Evolutionary conservation across 768 basidiomycete genomes (phyloP).

Genomic region (Tulasnella sp.): DNA sequence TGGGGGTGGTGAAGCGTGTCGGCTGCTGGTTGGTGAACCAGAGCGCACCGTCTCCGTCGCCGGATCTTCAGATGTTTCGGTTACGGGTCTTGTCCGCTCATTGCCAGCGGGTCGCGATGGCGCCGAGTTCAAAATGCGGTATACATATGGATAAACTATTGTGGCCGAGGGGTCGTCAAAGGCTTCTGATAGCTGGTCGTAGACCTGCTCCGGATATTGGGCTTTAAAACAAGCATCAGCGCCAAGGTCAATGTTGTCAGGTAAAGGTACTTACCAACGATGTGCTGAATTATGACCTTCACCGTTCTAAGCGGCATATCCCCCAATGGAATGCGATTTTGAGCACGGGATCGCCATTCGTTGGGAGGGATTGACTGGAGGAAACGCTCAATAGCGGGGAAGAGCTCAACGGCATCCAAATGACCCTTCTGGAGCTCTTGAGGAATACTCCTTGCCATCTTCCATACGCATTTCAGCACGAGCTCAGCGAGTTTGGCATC

Average conservation of each 20-base stretch:
- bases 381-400: slow-evolving; percentile 92
- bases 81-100: background rate
- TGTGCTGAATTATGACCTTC: slow-evolving; percentile 96
- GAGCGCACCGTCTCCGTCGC: slow-evolving; percentile 60
- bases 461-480: slow-evolving; percentile 96
- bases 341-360: slow-evolving; percentile 90
- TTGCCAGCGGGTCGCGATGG: slow-evolving; percentile 15
- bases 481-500: slow-evolving; percentile 89
- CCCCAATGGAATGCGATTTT: slow-evolving; percentile 87
- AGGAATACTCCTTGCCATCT: slow-evolving; percentile 89
- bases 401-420: slow-evolving; percentile 82
- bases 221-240: slow-evolving; percentile 43
- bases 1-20: slow-evolving; percentile 14
- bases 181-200: slow-evolving; percentile 81
- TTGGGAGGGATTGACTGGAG: slow-evolving; percentile 89
- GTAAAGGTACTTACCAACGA: slow-evolving; percentile 68
- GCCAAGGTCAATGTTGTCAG: background rate
- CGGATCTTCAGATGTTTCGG: slow-evolving; percentile 35
- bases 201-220: slow-evolving; percentile 83
- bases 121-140: slow-evolving; percentile 68
- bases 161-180: slow-evolving; percentile 98
- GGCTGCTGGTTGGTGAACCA: slow-evolving; percentile 58
- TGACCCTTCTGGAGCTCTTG: slow-evolving; percentile 78
- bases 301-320: slow-evolving; percentile 98
- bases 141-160: slow-evolving; percentile 93